Evolutionary conservation across 1,284 basidiomycete genomes (phyloP).

Genomic region (Rhodotorula sp.): DNA sequence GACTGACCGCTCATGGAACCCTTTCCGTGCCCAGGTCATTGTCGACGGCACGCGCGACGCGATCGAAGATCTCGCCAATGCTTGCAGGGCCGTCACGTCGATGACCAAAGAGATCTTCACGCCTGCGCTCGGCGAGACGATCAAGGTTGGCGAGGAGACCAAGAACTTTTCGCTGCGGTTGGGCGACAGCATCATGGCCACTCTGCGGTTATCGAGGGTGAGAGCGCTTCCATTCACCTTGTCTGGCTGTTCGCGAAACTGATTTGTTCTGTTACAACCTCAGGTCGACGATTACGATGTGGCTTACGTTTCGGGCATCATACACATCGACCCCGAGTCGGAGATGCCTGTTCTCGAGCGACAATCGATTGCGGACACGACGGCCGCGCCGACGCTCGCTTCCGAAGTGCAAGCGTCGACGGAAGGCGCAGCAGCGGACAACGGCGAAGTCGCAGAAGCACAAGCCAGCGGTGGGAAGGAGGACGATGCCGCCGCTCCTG

Average conservation of each 20-base stretch:
- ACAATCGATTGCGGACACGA: constrained; percentile 16
- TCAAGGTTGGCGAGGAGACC: constrained; percentile 93
- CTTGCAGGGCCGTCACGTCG: constrained; percentile 71
- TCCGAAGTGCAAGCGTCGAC: background rate
- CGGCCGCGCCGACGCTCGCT: background rate
- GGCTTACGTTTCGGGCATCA: constrained; percentile 80
- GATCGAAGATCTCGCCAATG: constrained; percentile 70
- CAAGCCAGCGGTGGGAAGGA: constrained; percentile 47
- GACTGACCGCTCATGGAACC: background rate
- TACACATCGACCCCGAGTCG: constrained; percentile 79
- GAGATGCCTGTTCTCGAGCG: constrained; percentile 55
- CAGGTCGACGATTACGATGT: constrained; percentile 98
- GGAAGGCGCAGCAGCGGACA: background rate
- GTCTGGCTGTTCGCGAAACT: background rate
- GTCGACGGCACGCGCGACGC: constrained; percentile 72
- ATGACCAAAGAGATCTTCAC: constrained; percentile 89
- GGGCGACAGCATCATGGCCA: constrained; percentile 77
- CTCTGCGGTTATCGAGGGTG: constrained; percentile 84
- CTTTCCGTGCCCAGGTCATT: constrained; percentile 64
- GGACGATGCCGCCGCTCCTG: background rate
- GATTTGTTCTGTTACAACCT: constrained; percentile 5
- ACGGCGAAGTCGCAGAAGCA: background rate
- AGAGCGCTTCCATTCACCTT: constrained; percentile 11
- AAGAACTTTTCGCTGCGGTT: constrained; percentile 91
- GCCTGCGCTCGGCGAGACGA: constrained; percentile 67